phyloP scores from a whole-genome alignment of 352 stramenopile species.

The Aphanomyces astaci region DNA sequence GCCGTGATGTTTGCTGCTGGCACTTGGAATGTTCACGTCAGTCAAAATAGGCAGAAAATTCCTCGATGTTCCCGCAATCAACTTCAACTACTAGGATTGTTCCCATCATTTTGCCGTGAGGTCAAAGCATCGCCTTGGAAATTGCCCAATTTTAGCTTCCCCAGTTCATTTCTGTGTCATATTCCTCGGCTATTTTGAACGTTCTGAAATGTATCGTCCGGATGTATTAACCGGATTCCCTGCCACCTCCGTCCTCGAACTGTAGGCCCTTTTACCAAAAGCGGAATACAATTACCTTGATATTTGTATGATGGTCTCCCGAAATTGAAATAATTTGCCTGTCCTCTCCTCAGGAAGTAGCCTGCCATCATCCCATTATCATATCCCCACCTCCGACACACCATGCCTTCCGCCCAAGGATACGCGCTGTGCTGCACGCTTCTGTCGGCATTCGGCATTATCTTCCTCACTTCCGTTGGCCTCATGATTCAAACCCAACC shows the following conservation, averaged over 20 bases:
- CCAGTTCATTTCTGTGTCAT: no score
- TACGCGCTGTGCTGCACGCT: conserved; percentile 64
- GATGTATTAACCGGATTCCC: neutral
- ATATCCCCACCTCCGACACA: neutral
- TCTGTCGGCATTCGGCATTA: conserved; percentile 59
- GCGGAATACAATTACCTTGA: neutral
- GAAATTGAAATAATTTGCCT: neutral
- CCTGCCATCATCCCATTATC: neutral
- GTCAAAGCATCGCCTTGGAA: no score
- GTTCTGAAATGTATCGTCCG: no score
- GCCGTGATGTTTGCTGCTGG: no score
- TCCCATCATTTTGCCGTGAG: no score
- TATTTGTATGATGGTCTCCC: neutral
- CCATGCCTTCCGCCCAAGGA: neutral
- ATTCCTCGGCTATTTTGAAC: no score
- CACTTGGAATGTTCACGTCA: neutral
- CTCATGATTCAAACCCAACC: conserved; percentile 67
- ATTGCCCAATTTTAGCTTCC: no score
- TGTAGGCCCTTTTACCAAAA: neutral
- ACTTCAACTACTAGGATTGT: no score
- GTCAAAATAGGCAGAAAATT: neutral
- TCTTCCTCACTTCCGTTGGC: conserved; percentile 63
- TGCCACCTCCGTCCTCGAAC: neutral
- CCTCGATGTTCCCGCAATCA: neutral
- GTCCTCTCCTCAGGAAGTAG: neutral